Evolutionary conservation across 176 grass and related monocot genomes (phyloP).

Genomic region (Oryza punctata): DNA sequence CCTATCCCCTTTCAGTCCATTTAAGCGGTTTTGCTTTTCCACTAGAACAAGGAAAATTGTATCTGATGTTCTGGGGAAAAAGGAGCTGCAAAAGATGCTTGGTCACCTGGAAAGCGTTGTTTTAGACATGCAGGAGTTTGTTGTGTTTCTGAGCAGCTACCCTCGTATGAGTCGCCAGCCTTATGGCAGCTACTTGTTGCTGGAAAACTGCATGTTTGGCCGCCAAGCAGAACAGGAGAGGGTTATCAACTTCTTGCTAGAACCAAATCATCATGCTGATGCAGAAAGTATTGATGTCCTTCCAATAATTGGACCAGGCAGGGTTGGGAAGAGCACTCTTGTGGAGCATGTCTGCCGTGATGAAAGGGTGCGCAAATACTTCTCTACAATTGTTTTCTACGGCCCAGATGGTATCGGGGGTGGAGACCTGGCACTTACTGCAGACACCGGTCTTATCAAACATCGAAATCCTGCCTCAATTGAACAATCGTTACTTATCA

Average conservation of each 20-base stretch:
- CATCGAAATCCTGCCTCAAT: neutral
- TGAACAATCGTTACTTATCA: neutral
- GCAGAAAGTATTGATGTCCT: neutral
- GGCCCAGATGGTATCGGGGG: neutral
- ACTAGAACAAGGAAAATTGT: neutral
- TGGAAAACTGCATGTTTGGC: neutral
- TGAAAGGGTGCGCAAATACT: neutral
- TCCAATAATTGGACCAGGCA: neutral
- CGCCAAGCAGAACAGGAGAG: neutral
- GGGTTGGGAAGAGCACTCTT: slow-evolving; percentile 36
- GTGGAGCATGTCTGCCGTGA: slow-evolving; percentile 10
- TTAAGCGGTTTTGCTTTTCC: neutral
- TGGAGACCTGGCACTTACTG: neutral
- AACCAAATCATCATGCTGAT: too few relatives aligned
- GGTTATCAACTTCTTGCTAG: neutral
- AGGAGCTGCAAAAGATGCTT: neutral
- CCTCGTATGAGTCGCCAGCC: neutral
- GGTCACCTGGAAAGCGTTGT: neutral
- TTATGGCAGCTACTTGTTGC: neutral
- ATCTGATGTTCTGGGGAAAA: neutral
- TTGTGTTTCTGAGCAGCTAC: neutral
- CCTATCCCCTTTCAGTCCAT: neutral
- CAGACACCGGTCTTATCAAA: neutral
- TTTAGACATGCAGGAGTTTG: neutral
- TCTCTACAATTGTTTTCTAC: neutral